These are phyloP conservation scores for Macrophomina pseudophaseolina DNA, from an alignment of 2,329 filamentous ascomycete species.

Conservation along the genomic window DNA sequence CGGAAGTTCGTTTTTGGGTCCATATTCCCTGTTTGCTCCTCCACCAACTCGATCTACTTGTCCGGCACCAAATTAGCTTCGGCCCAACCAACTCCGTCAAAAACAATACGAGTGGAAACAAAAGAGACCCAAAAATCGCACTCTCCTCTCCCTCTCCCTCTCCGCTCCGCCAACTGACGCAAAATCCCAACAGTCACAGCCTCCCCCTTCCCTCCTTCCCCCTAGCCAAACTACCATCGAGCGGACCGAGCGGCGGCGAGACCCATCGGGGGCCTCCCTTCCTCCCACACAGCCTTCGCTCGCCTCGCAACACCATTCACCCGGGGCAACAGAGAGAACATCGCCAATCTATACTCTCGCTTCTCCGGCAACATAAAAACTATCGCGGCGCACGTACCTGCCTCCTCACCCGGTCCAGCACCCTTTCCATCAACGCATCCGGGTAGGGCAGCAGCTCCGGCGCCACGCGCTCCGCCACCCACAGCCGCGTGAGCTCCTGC, in stretches of 20 bases:
- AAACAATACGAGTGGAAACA: not conserved
- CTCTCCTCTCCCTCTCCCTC: not conserved
- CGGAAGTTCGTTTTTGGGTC: slow-evolving; percentile 91
- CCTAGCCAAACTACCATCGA: not conserved
- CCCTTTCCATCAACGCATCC: slow-evolving; percentile 77
- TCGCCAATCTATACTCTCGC: not conserved
- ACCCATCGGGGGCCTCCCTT: no score
- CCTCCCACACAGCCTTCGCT: not conserved
- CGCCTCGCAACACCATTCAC: not conserved
- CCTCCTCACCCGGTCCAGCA: slow-evolving; percentile 63
- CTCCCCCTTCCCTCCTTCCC: not conserved
- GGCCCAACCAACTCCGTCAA: not conserved
- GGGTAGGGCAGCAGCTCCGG: slow-evolving; percentile 87
- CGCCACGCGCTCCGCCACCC: slow-evolving; percentile 89
- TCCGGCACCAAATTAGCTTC: slow-evolving; percentile 12
- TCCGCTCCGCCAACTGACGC: not conserved
- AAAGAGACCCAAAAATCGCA: not conserved
- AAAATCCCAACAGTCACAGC: not conserved
- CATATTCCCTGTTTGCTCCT: slow-evolving; percentile 76
- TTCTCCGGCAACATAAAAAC: not conserved
- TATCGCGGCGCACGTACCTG: slow-evolving; percentile 38
- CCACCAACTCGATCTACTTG: slow-evolving; percentile 54
- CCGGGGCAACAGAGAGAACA: not conserved
- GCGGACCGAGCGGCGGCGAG: no score
- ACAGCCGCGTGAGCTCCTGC: slow-evolving; percentile 86